These are phyloP conservation scores for Epichloe aotearoae DNA, from an alignment of 2,329 filamentous ascomycete genomes.

Conservation along the genomic window DNA sequence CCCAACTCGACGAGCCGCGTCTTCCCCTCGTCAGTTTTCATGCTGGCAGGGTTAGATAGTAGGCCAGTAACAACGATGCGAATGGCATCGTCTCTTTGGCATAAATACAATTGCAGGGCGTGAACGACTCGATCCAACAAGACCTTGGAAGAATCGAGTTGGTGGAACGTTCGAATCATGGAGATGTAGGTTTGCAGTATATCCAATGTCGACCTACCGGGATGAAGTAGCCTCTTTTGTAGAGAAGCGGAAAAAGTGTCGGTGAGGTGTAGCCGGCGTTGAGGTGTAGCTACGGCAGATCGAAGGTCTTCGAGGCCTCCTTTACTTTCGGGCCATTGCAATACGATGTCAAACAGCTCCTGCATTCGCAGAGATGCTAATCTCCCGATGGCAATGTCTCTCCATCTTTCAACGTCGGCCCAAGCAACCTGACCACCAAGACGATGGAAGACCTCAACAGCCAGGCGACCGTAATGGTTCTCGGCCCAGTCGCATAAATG, in stretches of 20 bases:
- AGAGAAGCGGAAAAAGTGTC: slow-evolving; percentile 54
- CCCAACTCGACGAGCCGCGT: slow-evolving; percentile 54
- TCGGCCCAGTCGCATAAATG: slow-evolving; percentile 55
- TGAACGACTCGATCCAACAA: slow-evolving; percentile 61
- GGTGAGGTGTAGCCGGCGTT: slow-evolving; percentile 56
- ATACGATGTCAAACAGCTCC: slow-evolving; percentile 68
- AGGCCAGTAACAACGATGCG: slow-evolving; percentile 64
- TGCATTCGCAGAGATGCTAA: slow-evolving; percentile 56
- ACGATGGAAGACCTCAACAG: slow-evolving; percentile 44
- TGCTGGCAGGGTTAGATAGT: slow-evolving; percentile 46
- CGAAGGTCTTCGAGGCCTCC: slow-evolving; percentile 64
- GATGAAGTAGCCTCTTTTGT: slow-evolving; percentile 55
- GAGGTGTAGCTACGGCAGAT: slow-evolving; percentile 53
- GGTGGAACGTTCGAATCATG: slow-evolving; percentile 65
- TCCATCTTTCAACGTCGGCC: slow-evolving; percentile 53
- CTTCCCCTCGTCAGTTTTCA: slow-evolving; percentile 31
- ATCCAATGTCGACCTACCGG: slow-evolving; percentile 61
- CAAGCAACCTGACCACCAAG: slow-evolving; percentile 33
- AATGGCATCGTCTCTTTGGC: slow-evolving; percentile 64
- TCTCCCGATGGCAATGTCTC: slow-evolving; percentile 53
- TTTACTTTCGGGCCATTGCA: slow-evolving; percentile 58
- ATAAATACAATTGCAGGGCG: slow-evolving; percentile 62
- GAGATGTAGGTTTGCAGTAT: slow-evolving; percentile 67
- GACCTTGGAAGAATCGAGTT: slow-evolving; percentile 64
- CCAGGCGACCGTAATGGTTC: slow-evolving; percentile 50